A percentile compares a stretch with the other conserved stretches of the same genome.
Conservation (phyloP, 1,284 basidiomycete genomes). For the Irpex sp. region DNA sequence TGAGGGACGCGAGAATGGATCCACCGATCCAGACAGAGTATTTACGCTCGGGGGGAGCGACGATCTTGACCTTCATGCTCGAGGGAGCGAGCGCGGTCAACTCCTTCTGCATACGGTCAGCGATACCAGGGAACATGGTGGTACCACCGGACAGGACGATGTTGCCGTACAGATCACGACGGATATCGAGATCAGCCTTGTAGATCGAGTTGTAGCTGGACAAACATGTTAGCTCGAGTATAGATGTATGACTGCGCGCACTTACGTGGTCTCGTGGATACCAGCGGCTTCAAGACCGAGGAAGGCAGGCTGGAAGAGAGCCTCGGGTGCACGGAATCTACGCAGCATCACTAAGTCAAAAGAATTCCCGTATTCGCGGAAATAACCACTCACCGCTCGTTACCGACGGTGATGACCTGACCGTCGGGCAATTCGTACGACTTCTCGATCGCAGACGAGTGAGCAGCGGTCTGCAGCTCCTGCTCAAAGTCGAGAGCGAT, state of each 20-base stretch:
- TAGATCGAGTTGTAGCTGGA: conserved; percentile 83
- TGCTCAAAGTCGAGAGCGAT: conserved; percentile 97
- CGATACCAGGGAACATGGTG: conserved; percentile 97
- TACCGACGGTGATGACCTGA: conserved; percentile 95
- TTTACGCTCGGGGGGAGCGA: conserved; percentile 89
- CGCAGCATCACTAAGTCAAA: background rate
- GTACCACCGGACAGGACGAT: conserved; percentile 95
- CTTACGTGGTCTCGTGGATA: conserved; percentile 93
- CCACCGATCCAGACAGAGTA: conserved; percentile 99
- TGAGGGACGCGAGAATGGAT: conserved; percentile 93
- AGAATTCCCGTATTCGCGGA: background rate
- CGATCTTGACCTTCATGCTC: conserved; percentile 95
- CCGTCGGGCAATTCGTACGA: conserved; percentile 96
- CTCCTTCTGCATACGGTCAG: conserved; percentile 99
- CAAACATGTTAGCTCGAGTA: background rate
- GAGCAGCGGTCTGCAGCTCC: conserved; percentile 90
- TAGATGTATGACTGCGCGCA: conserved; percentile 3
- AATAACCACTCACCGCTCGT: conserved; percentile 69
- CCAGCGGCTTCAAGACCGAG: conserved; percentile 91
- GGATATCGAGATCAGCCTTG: conserved; percentile 80
- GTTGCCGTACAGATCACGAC: conserved; percentile 91
- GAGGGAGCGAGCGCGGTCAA: conserved; percentile 83
- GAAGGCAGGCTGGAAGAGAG: conserved; percentile 95
- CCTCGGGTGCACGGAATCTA: conserved; percentile 95
- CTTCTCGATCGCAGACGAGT: conserved; percentile 92